Percentiles rank a stretch among this genome's conserved stretches.
phyloP scores from a whole-genome alignment of 352 stramenopile species.

The Phytopythium sindhum region DNA sequence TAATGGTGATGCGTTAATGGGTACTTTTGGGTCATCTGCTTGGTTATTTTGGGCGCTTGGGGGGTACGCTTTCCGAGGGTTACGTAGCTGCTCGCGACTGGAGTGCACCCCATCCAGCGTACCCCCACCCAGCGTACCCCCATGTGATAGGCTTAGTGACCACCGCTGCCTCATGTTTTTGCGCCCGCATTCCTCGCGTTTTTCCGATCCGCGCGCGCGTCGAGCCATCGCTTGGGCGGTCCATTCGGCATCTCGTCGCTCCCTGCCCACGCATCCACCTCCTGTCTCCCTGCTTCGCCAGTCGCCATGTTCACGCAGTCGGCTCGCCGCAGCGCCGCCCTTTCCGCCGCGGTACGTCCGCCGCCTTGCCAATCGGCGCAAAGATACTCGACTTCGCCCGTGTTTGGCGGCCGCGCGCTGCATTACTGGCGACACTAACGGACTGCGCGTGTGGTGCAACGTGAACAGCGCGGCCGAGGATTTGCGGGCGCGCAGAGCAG shows the following conservation, averaged over 20 bases:
- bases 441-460: background rate
- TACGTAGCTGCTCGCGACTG: too few species aligned
- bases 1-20: background rate
- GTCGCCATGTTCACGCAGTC: slow-evolving; percentile 38
- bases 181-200: slow-evolving; percentile 5
- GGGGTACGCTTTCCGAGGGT: too few species aligned
- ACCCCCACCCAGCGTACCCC: too few species aligned
- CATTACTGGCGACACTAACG: background rate
- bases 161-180: slow-evolving; percentile 42
- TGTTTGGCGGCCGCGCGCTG: slow-evolving; percentile 18
- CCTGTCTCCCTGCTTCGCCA: background rate
- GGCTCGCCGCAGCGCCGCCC: slow-evolving; percentile 27
- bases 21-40: too few species aligned
- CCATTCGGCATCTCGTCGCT: slow-evolving; percentile 4
- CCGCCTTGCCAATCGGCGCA: too few species aligned
- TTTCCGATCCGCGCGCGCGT: slow-evolving; percentile 1
- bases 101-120: too few species aligned
- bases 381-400: background rate
- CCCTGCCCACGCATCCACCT: background rate
- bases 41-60: too few species aligned
- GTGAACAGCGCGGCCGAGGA: slow-evolving; percentile 8
- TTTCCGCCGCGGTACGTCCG: slow-evolving; percentile 14
- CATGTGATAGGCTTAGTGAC: too few species aligned
- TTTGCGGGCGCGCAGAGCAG: slow-evolving; percentile 18
- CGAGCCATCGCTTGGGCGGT: background rate